Base-by-base conservation (phyloP, 768 basidiomycete species). In the Imleria badia region DNA sequence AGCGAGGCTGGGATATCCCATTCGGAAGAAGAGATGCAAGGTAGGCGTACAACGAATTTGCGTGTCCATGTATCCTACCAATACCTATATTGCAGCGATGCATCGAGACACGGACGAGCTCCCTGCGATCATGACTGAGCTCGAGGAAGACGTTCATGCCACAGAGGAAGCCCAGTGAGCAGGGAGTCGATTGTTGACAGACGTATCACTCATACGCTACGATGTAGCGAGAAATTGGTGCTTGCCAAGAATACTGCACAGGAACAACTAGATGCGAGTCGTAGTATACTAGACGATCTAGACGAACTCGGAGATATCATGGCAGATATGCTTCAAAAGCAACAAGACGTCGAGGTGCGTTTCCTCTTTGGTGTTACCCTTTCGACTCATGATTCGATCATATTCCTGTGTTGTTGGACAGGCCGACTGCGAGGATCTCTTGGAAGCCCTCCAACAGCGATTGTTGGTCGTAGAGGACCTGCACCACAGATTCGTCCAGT, bases 281-380 rank as follows among this genome's bases (percentile, higher is more conserved):
- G 72, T 14, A 70, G 62, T 33, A 78, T 76, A 14, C 69, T 93
- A 29, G 78, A 83, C 46, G 82, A 89, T 61, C 75, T 93, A 19
- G 89, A 92, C 44, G 84, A 87, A 60, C 77, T 93, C 5, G 91
- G 85, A 2, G 84, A 87, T 19, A 88, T 91, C 48, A 90, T 93
- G 85, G 75, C 76, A 0, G 85, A 86, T 48, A 90, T 93, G 86
- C 68, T 93, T 6, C 76, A 79, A 40, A 80, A 77, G 14, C 89
- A 91, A 65, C 81, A 87, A 49, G 69, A 71, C 7, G 80, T 89
- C 7, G 87, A 92, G 79, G 89, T 88, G 45, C 17, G 72, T 55
- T 34, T 45, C 50, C 15, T 38, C 39, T 6, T 29, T 39, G 17
- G 15, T 6, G 26, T 26, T 26, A 6, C 26, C 26, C 12, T 19